phyloP scores from a whole-genome alignment of 805 yeast genomes.

The Torulaspora delbrueckii region DNA sequence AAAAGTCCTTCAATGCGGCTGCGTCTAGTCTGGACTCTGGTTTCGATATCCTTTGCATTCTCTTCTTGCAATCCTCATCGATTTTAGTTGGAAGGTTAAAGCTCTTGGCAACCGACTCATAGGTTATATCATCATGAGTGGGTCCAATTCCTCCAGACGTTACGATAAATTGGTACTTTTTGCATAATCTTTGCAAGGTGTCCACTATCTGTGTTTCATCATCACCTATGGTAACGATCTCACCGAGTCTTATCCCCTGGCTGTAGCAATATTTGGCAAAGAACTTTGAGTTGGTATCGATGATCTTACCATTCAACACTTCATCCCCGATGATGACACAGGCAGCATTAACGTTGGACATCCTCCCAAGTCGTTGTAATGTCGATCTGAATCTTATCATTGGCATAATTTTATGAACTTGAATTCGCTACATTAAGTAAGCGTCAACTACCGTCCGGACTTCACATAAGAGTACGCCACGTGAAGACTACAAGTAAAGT shows the following conservation, averaged over 20 bases:
- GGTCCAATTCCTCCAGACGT: constrained; percentile 74
- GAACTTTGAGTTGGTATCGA: constrained; percentile 68
- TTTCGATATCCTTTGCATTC: constrained; percentile 51
- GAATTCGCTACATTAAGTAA: background rate
- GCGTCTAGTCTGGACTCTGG: constrained; percentile 34
- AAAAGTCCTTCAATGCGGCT: constrained; percentile 54
- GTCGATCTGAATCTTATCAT: constrained; percentile 5
- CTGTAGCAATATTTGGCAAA: constrained; percentile 69
- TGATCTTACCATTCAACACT: constrained; percentile 77
- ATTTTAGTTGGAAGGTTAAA: constrained; percentile 47
- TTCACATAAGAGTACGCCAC: background rate
- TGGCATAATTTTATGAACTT: background rate
- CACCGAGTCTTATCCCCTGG: constrained; percentile 59
- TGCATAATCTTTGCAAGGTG: constrained; percentile 42
- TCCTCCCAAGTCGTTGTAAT: constrained; percentile 5
- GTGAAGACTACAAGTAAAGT: background rate
- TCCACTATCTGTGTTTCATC: constrained; percentile 58
- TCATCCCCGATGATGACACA: constrained; percentile 71
- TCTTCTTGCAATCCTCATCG: constrained; percentile 52
- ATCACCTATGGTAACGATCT: constrained; percentile 73
- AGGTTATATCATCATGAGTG: constrained; percentile 87
- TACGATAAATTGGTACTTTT: constrained; percentile 59
- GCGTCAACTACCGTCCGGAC: background rate
- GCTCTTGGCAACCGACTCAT: constrained; percentile 65
- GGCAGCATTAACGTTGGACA: constrained; percentile 33